These are phyloP conservation scores for Scenedesmus sp. DNA, from an alignment of 163 green algal species.

Conservation along the genomic window DNA sequence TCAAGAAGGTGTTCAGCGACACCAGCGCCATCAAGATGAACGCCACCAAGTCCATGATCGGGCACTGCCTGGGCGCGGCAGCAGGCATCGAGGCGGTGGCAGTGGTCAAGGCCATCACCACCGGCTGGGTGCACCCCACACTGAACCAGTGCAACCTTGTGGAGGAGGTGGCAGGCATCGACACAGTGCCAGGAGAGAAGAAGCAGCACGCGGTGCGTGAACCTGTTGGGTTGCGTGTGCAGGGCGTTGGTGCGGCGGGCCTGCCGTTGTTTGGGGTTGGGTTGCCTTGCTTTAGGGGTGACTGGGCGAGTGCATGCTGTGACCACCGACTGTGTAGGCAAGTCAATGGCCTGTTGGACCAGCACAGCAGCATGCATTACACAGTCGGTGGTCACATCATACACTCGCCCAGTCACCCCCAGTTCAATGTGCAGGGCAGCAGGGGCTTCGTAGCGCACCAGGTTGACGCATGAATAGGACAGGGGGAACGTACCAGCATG, in stretches of 20 bases:
- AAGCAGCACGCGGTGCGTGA: conserved; percentile 78
- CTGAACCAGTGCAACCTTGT: conserved; percentile 96
- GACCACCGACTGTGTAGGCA: too few species aligned
- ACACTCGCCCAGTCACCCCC: too few species aligned
- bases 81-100: conserved; percentile 87
- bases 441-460: too few species aligned
- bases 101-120: conserved; percentile 87
- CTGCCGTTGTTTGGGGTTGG: background rate
- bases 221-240: background rate
- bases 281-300: too few species aligned
- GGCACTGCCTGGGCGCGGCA: conserved; percentile 95
- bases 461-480: too few species aligned
- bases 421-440: too few species aligned
- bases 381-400: too few species aligned
- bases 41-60: conserved; percentile 98
- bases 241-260: background rate
- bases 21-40: conserved; percentile 92
- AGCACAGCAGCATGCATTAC: too few species aligned
- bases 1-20: conserved; percentile 92
- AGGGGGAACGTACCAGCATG: too few species aligned
- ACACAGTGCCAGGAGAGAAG: conserved; percentile 91
- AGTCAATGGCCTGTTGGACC: too few species aligned
- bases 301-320: background rate
- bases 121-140: conserved; percentile 96
- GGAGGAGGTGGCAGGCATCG: conserved; percentile 88